These are phyloP conservation scores for Schizophyllum commune DNA, from an alignment of 1,284 basidiomycete species.

Conservation along the genomic window DNA sequence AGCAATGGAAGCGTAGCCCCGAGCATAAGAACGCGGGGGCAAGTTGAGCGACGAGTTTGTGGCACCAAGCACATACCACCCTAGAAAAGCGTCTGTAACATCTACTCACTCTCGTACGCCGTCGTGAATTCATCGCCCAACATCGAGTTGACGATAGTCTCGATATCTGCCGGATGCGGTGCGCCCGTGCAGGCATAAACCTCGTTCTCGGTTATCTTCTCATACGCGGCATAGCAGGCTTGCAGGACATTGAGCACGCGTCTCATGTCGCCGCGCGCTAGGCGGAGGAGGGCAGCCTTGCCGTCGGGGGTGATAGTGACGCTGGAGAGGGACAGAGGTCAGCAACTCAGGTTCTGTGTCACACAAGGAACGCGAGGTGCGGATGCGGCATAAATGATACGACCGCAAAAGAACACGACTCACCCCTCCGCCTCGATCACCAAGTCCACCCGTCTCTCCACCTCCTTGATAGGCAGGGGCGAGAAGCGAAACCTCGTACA, in stretches of 20 bases:
- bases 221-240: slow-evolving; percentile 97
- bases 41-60: no score
- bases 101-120: slow-evolving; percentile 69
- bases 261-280: slow-evolving; percentile 97
- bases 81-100: not conserved
- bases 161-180: slow-evolving; percentile 92
- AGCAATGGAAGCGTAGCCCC: not conserved
- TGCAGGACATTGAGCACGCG: slow-evolving; percentile 94
- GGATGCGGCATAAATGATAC: not conserved
- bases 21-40: no score
- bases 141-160: slow-evolving; percentile 92
- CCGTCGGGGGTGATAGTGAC: slow-evolving; percentile 86
- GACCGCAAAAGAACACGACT: slow-evolving; percentile 17
- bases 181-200: slow-evolving; percentile 97
- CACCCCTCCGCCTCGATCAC: slow-evolving; percentile 87
- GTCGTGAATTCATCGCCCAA: slow-evolving; percentile 95
- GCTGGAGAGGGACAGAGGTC: slow-evolving; percentile 30
- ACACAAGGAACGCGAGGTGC: not conserved
- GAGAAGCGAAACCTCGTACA: slow-evolving; percentile 98
- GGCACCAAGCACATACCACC: not conserved
- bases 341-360: not conserved
- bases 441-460: slow-evolving; percentile 73
- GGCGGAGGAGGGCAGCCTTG: slow-evolving; percentile 81
- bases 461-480: slow-evolving; percentile 83
- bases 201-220: slow-evolving; percentile 80